These are phyloP conservation scores for Pythium graminicola DNA, from an alignment of 352 stramenopile species.

Conservation along the genomic window DNA sequence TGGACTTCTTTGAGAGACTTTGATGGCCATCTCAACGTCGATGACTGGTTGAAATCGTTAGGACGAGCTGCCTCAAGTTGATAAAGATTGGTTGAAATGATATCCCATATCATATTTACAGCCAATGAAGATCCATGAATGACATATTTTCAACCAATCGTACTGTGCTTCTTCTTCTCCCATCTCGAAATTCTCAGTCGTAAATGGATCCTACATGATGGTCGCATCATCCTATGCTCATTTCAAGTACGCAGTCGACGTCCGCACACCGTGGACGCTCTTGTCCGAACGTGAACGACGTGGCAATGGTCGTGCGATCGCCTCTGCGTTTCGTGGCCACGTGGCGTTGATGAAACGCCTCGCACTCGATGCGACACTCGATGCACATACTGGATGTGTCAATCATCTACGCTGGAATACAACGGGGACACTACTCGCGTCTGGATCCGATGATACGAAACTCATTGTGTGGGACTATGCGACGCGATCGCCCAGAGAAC, in stretches of 20 bases:
- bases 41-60: too few relatives aligned
- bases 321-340: conserved; percentile 48
- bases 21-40: too few relatives aligned
- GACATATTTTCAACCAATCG: conserved; percentile 3
- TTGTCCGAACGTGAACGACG: conserved; percentile 47
- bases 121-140: neutral
- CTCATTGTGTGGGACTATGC: conserved; percentile 80
- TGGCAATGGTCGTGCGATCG: conserved; percentile 39
- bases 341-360: conserved; percentile 52
- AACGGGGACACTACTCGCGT: conserved; percentile 54
- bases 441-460: conserved; percentile 77
- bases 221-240: conserved; percentile 1
- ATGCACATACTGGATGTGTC: conserved; percentile 66
- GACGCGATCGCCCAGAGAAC: conserved; percentile 35
- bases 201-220: neutral
- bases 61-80: too few relatives aligned
- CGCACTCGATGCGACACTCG: conserved; percentile 43
- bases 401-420: conserved; percentile 84
- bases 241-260: conserved; percentile 2
- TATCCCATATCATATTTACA: too few relatives aligned
- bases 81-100: conserved; percentile 1
- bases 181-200: conserved; percentile 13
- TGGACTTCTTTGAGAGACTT: too few relatives aligned
- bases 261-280: conserved; percentile 18
- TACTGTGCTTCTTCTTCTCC: neutral